Base-by-base conservation (phyloP, 345 rosid genomes). In the Acer yangbiense region DNA sequence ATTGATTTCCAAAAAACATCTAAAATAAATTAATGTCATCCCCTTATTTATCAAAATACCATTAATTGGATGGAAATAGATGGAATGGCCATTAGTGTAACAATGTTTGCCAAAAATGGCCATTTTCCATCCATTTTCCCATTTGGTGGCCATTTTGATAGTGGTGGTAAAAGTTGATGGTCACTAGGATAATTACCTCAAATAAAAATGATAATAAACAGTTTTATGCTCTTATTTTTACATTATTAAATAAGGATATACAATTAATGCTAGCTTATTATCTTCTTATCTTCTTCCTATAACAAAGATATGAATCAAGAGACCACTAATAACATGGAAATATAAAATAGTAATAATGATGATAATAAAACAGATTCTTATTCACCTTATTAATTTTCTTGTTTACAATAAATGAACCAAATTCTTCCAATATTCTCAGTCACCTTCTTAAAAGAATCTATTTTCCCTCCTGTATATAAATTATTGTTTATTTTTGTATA, bases 401-500 rank as follows among this genome's bases (percentile, higher is more conserved):
- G 61, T 78, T 61, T 55, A 55, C 58, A 78, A 66, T 14, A 67
- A 55, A 67, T 66, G 57, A 78, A 57, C 77, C 20, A 25, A 78
- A 65, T 66, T 71, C 46, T 71, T 27, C 41, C 66, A 11, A 60
- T 20, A 60, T 20, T 1, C 61, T n/a, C 44, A 61, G 44, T 12
- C 20, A 43, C n/a, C 14, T 43, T 44, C 12, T 23, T 1, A 21
- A 69, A 72, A 73, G 10, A 58, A 12, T 60, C 68, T 60, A 13
- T 61, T 44, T 1, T 43, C 57, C 13, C 18, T 43, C 23, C 23
- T 6, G n/a, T 43, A 8, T 43, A 43, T 43, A 7, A 8, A 8
- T 57, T 57, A 57, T 57, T 20, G 23, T 57, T n/a, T 17, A 57
- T 32, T 17, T 32, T 16, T 17, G 0, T 9, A n/a, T 16, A 35